Conservation (phyloP, 2,329 filamentous ascomycete genomes). For the Mariannaea elegans region DNA sequence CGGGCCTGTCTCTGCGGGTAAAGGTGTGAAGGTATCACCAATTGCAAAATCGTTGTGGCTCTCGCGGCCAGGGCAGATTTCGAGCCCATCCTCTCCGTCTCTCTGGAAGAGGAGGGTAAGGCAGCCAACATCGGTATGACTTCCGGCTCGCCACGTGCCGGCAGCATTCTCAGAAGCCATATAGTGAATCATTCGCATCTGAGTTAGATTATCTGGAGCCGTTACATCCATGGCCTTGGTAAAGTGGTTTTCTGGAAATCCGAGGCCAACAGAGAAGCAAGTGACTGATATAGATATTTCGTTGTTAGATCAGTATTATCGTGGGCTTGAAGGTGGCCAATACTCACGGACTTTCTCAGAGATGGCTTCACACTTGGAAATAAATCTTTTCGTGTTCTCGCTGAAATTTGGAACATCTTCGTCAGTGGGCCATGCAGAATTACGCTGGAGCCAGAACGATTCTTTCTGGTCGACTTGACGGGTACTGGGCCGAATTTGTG, state of each 20-base stretch:
- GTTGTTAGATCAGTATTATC: no score
- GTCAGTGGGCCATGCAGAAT: no score
- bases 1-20: slow-evolving; percentile 54
- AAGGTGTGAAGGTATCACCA: slow-evolving; percentile 61
- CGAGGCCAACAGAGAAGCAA: slow-evolving; percentile 59
- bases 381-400: slow-evolving; percentile 53
- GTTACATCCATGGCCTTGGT: slow-evolving; percentile 58
- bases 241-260: slow-evolving; percentile 60
- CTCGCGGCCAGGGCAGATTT: slow-evolving; percentile 62
- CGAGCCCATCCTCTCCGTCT: slow-evolving; percentile 59
- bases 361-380: no score
- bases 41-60: slow-evolving; percentile 58
- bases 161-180: no score
- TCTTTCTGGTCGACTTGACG: slow-evolving; percentile 62
- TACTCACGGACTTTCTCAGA: no score
- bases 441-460: slow-evolving; percentile 63
- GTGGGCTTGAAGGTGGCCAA: no score
- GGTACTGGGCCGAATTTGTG: slow-evolving; percentile 57
- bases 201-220: no score
- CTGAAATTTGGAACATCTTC: no score
- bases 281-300: no score
- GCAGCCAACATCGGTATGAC: slow-evolving; percentile 62
- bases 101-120: slow-evolving; percentile 62
- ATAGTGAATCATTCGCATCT: no score
- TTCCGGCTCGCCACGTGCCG: slow-evolving; percentile 62